A percentile compares a stretch with the other conserved stretches of the same genome.
phyloP scores from a whole-genome alignment of 441 rosid genomes.

The Eruca vesicaria region DNA sequence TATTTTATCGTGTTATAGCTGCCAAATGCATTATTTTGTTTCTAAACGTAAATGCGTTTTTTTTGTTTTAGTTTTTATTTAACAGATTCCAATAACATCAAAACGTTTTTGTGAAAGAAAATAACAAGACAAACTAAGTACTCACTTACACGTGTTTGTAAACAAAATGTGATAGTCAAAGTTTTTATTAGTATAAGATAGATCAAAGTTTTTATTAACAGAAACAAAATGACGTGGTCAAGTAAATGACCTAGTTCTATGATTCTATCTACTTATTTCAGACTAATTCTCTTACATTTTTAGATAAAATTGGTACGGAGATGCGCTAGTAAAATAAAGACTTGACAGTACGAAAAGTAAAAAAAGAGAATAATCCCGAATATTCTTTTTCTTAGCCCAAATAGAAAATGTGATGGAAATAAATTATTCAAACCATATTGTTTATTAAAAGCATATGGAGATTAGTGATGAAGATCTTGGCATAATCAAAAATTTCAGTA shows the following conservation, averaged over 20 bases:
- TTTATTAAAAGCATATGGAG: background rate
- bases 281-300: background rate
- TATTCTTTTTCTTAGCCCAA: background rate
- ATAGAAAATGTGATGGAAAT: background rate
- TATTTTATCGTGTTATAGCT: background rate
- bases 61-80: background rate
- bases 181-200: background rate
- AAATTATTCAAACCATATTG: background rate
- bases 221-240: background rate
- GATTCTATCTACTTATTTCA: background rate
- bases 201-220: background rate
- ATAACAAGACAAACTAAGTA: background rate
- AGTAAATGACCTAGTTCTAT: background rate
- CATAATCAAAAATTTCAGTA: background rate
- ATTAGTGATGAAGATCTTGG: background rate
- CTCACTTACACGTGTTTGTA: background rate
- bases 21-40: background rate
- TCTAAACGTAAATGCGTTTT: no score
- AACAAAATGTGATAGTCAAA: background rate
- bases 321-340: background rate
- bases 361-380: background rate
- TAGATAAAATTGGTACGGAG: background rate
- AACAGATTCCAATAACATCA: background rate
- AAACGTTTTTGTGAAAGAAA: background rate
- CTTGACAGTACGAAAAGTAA: background rate